Evolutionary conservation across 208 protist species (phyloP).

Genomic region (Acanthamoeba sp.): DNA sequence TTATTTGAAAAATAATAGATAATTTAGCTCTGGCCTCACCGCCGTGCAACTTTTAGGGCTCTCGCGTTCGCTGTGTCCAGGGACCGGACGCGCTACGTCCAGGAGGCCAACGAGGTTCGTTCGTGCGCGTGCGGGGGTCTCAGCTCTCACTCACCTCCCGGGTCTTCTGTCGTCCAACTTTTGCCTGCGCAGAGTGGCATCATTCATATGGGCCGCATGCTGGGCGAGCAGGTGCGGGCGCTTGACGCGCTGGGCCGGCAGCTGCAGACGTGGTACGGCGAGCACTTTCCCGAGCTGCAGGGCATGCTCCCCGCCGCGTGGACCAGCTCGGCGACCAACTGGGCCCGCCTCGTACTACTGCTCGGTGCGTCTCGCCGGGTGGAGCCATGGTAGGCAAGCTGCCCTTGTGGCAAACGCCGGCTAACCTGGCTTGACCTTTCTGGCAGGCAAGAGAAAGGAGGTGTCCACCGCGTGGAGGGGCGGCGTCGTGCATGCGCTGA

Average conservation of each 20-base stretch:
- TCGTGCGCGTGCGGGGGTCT: background rate
- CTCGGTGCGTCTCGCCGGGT: background rate
- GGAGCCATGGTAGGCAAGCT: too few relatives aligned
- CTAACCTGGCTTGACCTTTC: too few relatives aligned
- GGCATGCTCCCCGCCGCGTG: background rate
- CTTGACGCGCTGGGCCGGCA: background rate
- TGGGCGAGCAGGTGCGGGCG: background rate
- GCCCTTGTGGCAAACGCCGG: too few relatives aligned
- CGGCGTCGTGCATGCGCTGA: background rate
- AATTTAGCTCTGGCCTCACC: too few relatives aligned
- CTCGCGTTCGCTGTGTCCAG: background rate
- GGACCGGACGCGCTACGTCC: background rate
- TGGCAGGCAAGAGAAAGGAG: too few relatives aligned
- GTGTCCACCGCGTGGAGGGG: background rate
- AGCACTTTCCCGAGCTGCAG: background rate
- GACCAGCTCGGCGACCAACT: background rate
- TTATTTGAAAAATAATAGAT: too few relatives aligned
- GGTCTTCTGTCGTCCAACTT: too few relatives aligned
- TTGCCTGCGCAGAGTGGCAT: background rate
- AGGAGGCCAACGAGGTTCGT: background rate
- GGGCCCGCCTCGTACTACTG: background rate
- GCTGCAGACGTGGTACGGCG: background rate
- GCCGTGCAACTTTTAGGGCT: too few relatives aligned
- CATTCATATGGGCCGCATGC: background rate
- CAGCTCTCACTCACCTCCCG: too few relatives aligned